Percentiles rank a stretch among this genome's conserved stretches.
Evolutionary conservation across 2,329 filamentous ascomycete genomes (phyloP).

Genomic region (Cadophora gregata): DNA sequence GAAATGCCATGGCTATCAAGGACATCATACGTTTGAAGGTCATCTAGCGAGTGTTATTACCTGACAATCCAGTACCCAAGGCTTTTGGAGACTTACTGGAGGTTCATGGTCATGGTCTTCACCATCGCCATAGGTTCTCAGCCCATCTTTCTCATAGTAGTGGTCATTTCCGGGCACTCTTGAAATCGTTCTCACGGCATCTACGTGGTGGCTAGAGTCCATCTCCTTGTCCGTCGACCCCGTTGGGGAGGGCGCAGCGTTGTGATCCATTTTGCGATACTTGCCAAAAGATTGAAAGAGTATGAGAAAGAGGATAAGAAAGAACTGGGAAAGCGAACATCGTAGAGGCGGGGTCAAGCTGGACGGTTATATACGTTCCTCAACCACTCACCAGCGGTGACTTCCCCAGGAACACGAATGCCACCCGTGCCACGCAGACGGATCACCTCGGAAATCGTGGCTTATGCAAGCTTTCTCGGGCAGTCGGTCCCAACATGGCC

Average conservation of each 20-base stretch:
- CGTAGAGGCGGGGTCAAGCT: neutral
- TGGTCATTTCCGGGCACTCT: conserved; percentile 36
- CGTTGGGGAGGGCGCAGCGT: conserved; percentile 24
- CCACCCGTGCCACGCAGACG: neutral
- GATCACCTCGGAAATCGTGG: too few relatives aligned
- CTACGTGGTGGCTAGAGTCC: conserved; percentile 27
- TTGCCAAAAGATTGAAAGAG: neutral
- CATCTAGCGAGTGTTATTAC: conserved; percentile 48
- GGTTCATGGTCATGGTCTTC: conserved; percentile 54
- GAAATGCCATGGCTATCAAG: conserved; percentile 63
- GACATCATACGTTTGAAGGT: conserved; percentile 58
- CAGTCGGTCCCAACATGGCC: neutral
- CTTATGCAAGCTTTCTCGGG: neutral
- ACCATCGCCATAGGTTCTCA: conserved; percentile 54
- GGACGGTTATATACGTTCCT: neutral
- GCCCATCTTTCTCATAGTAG: conserved; percentile 43
- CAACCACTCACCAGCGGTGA: neutral
- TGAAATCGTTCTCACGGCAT: conserved; percentile 36
- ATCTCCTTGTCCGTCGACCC: conserved; percentile 36
- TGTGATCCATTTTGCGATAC: conserved; percentile 17
- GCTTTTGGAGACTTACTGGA: conserved; percentile 45
- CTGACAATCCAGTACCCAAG: neutral
- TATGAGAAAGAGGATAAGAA: neutral
- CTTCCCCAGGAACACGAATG: neutral
- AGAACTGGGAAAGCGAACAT: neutral